phyloP scores from a whole-genome alignment of 1,284 basidiomycete genomes.

The Testicularia cyperi region DNA sequence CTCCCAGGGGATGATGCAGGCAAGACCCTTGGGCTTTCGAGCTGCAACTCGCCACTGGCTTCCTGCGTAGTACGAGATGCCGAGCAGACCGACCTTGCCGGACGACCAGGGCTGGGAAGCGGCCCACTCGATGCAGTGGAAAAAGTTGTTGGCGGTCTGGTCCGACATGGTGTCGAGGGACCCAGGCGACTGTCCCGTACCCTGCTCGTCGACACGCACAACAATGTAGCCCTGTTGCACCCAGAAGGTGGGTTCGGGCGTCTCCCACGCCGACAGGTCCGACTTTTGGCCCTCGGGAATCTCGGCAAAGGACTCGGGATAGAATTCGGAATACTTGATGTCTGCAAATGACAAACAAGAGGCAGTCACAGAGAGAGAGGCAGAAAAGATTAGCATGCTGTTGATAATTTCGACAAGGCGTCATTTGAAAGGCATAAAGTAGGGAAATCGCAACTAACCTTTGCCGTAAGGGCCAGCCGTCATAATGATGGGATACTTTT shows the following conservation, averaged over 20 bases:
- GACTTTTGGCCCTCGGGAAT: conserved; percentile 57
- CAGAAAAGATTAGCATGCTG: too few species aligned
- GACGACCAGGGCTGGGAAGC: conserved; percentile 58
- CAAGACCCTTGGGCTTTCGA: conserved; percentile 56
- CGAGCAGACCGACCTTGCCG: conserved; percentile 59
- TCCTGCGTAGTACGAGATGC: conserved; percentile 59
- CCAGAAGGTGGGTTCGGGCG: conserved; percentile 58
- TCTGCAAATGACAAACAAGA: too few species aligned
- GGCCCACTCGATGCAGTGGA: conserved; percentile 58
- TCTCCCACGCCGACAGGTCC: conserved; percentile 56
- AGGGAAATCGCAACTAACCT: too few species aligned
- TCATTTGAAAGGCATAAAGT: too few species aligned
- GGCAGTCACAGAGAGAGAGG: too few species aligned
- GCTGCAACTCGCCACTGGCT: conserved; percentile 60
- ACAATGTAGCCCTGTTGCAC: conserved; percentile 56
- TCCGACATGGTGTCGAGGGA: conserved; percentile 57
- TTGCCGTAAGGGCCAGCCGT: conserved; percentile 59
- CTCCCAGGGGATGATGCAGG: conserved; percentile 60
- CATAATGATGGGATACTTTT: conserved; percentile 50
- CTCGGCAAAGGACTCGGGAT: conserved; percentile 45
- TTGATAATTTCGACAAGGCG: too few species aligned
- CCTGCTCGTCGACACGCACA: conserved; percentile 59
- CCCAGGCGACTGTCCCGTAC: conserved; percentile 53
- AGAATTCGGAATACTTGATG: conserved; percentile 51
- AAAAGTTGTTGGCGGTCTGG: conserved; percentile 54